phyloP scores from a whole-genome alignment of 257 asterid genomes.

The Solanum acaule region DNA sequence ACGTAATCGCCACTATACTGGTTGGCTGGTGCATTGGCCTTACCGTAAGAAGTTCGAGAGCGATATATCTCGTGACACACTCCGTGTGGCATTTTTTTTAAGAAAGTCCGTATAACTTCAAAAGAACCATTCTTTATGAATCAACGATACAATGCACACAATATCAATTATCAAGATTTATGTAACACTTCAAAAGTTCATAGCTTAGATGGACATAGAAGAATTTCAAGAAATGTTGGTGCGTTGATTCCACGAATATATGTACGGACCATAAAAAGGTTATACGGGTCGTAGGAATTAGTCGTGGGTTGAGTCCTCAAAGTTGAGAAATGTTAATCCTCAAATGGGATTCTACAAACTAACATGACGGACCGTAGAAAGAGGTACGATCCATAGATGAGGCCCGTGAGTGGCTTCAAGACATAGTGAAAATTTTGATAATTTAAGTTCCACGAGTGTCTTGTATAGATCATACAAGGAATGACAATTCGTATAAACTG shows the following conservation, averaged over 20 bases:
- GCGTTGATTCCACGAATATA: too few species aligned
- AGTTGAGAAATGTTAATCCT: not conserved
- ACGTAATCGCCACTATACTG: too few species aligned
- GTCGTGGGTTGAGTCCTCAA: not conserved
- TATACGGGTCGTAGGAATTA: accelerated
- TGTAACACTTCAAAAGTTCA: not conserved
- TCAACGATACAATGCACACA: not conserved
- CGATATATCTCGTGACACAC: not conserved
- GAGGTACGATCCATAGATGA: accelerated
- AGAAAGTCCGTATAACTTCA: too few species aligned
- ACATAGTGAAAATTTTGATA: not conserved
- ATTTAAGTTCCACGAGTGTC: not conserved
- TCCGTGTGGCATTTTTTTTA: too few species aligned
- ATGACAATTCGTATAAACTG: not conserved
- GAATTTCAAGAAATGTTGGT: not conserved
- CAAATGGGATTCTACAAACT: accelerated
- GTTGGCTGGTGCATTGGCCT: too few species aligned
- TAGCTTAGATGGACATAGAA: not conserved
- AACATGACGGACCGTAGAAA: too few species aligned
- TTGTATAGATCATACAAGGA: not conserved
- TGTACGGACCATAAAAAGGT: not conserved
- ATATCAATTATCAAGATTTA: not conserved
- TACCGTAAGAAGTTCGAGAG: not conserved
- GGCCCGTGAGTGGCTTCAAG: not conserved
- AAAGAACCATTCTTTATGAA: too few species aligned